Base-by-base conservation (phyloP, 768 basidiomycete species). In the Lactarius evosmus region DNA sequence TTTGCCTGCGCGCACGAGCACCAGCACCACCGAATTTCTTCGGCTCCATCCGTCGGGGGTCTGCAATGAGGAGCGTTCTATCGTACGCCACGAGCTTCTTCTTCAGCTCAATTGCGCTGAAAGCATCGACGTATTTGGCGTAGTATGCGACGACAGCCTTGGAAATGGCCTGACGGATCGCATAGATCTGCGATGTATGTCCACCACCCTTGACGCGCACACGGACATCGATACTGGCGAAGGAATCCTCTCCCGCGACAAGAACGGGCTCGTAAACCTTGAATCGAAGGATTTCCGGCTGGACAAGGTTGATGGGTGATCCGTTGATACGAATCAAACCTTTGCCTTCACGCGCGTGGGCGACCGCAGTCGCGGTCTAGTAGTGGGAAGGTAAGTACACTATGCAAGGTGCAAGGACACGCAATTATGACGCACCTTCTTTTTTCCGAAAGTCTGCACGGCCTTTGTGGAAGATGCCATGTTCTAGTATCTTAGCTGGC, bases 401-500 rank as follows among this genome's bases (percentile, higher is more conserved):
- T 2, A 56, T n/a, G 22, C n/a, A 32, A 38, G 34, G 16, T 6
- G 57, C 27, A 56, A 73, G 33, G 34, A n/a, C 49, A 32, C 44
- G 50, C 44, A 34, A 51, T 61, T 11, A 63, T 16, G 29, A 69
- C 85, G 68, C 75, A 85, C 93, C 91, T 98, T 98, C 89, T 98
- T 98, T 93, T 98, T 98, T 79, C 96, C 96, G 80, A 98, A 98
- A 68, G 93, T 96, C 77, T 98, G 96, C 71, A 98, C 96, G 81
- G 95, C 93, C 81, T 93, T 92, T 69, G 78, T 77, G 71, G 81
- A 74, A 74, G 88, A 83, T 71, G 87, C 84, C 89, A 91, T 92
- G 78, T 79, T 85, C 57, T 66, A 52, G 67, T 68, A 64, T 60
- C 59, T 52, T 58, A 70, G 67, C 67, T 69, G 59, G 50, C 49